phyloP scores from a whole-genome alignment of 768 basidiomycete genomes.

The Boletus eberwhitei region DNA sequence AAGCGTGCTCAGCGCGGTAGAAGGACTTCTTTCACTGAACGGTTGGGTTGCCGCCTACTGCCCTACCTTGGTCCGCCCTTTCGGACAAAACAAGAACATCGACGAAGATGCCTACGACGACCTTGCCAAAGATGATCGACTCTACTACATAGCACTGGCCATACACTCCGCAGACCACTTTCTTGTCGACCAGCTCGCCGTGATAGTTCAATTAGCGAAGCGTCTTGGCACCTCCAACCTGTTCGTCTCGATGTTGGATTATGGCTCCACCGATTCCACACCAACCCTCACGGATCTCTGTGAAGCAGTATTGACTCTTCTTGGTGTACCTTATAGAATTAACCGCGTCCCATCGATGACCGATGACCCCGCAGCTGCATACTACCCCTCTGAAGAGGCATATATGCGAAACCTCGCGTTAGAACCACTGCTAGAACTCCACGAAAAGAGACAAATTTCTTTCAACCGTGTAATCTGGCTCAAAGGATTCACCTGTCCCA shows the following conservation, averaged over 20 bases:
- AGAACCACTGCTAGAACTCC: constrained; percentile 85
- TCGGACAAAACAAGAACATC: constrained; percentile 85
- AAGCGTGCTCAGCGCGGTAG: constrained; percentile 83
- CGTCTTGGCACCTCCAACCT: constrained; percentile 85
- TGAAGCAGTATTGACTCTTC: constrained; percentile 89
- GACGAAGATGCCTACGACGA: constrained; percentile 76
- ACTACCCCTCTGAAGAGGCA: constrained; percentile 95
- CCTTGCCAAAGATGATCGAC: constrained; percentile 73
- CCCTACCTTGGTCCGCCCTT: constrained; percentile 90
- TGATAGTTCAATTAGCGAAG: constrained; percentile 93
- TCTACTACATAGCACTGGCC: constrained; percentile 93
- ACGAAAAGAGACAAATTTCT: constrained; percentile 68
- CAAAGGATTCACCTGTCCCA: constrained; percentile 98
- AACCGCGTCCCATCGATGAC: constrained; percentile 94
- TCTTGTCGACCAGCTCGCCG: constrained; percentile 95
- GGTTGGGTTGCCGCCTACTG: constrained; percentile 98
- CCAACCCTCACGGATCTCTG: constrained; percentile 92
- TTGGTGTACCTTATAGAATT: constrained; percentile 92
- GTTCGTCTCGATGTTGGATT: constrained; percentile 98
- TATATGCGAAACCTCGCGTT: constrained; percentile 90
- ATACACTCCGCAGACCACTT: constrained; percentile 99
- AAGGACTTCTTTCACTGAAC: constrained; percentile 91
- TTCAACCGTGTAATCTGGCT: constrained; percentile 96
- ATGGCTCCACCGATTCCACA: constrained; percentile 92
- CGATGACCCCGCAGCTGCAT: constrained; percentile 77